Evolutionary conservation across 768 basidiomycete genomes (phyloP), one percentile per base, ranked within the genome.

Genomic region (Lyophyllum semitale): DNA sequence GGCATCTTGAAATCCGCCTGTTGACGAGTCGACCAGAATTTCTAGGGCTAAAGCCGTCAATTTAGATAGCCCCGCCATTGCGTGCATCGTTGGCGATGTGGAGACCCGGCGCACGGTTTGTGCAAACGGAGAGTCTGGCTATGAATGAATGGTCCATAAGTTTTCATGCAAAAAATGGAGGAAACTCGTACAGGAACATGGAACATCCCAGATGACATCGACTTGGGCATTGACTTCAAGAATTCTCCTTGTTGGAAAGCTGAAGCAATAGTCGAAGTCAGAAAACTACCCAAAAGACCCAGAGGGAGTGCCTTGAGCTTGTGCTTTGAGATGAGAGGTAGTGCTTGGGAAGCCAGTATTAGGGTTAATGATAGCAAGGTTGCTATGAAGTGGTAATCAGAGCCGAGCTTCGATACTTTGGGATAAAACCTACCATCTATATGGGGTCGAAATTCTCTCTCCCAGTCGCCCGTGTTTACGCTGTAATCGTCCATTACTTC

Each of bases 401-500:
- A 55, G 26, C 38, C 27, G 46, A 18, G 11, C 26, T 38, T 47
- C 48, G 27, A 49, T 25, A 11, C 37, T 20, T 9, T 29, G 7
- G 37, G 32, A 55, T 53, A 7, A 48, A 70, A 71, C 71, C 65
- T 72, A 63, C 71, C 77, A 59, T 80, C 77, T 6, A 76, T 72
- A 17, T 73, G 72, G n/a, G 81, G 79, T 53, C 77, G 77, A 64
- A 90, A 91, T 61, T 91, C 88, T 48, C 75, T 79, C 64, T 87
- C 84, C 89, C 89, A 91, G 51, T 74, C 73, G 32, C 65, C 60
- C 4, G 61, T 53, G 20, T 70, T 64, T 15, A 74, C 74, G 8
- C 51, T 58, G 38, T 86, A 84, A 11, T 78, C 69, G 60, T 91
- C 89, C 66, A 91, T 81, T 22, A 88, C 80, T 64, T 91, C 89